Conservation (phyloP, 1,284 basidiomycete species). For the Moesziomyces antarcticus region DNA sequence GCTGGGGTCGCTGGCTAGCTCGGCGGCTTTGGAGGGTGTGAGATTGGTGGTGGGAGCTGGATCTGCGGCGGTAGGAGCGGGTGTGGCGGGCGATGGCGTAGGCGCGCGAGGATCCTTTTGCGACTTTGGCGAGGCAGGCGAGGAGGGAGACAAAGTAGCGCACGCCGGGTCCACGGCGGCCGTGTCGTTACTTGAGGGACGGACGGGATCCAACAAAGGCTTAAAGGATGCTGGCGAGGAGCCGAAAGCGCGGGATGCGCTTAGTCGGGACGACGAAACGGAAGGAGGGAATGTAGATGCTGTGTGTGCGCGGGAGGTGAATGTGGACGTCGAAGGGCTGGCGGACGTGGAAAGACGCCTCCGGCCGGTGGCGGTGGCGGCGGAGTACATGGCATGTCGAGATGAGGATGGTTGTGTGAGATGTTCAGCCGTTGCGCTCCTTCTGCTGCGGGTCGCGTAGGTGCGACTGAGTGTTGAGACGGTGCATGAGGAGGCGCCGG, state of each 20-base stretch:
- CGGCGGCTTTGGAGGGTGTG: slow-evolving; percentile 33
- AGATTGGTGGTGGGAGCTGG: slow-evolving; percentile 19
- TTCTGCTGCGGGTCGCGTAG: slow-evolving; percentile 2
- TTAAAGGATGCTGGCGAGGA: slow-evolving; percentile 4
- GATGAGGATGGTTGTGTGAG: slow-evolving; percentile 16
- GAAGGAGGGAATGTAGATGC: slow-evolving; percentile 7
- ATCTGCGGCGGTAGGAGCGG: slow-evolving; percentile 35
- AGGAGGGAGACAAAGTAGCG: slow-evolving; percentile 50
- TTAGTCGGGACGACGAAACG: slow-evolving; percentile 3
- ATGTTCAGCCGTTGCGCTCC: neutral
- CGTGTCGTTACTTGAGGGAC: slow-evolving; percentile 8
- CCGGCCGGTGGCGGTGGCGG: neutral
- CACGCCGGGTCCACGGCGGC: slow-evolving; percentile 48
- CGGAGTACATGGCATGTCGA: neutral
- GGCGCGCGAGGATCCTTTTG: slow-evolving; percentile 41
- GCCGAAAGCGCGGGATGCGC: slow-evolving; percentile 7
- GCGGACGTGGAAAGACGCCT: slow-evolving; percentile 19
- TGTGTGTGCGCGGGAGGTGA: slow-evolving; percentile 15
- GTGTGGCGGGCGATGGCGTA: slow-evolving; percentile 28
- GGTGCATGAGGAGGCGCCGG: slow-evolving; percentile 20
- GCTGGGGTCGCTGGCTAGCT: slow-evolving; percentile 32
- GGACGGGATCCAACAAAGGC: neutral
- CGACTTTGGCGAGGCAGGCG: slow-evolving; percentile 50
- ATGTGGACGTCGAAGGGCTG: slow-evolving; percentile 10
- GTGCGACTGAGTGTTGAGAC: neutral